phyloP scores from a whole-genome alignment of 2,329 filamentous ascomycete species.

The Arthroderma sp. region DNA sequence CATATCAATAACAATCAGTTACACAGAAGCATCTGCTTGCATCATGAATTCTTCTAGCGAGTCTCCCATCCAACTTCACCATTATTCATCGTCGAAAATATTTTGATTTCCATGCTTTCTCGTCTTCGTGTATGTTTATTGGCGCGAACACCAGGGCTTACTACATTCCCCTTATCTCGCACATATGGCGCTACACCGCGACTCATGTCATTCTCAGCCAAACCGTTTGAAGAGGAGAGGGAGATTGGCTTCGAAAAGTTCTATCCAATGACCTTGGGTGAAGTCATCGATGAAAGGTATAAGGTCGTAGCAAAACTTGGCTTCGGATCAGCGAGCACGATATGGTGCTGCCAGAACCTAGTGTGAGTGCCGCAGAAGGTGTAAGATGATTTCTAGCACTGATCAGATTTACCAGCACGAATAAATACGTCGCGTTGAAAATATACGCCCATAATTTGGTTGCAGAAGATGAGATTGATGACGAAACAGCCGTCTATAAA shows the following conservation, averaged over 20 bases:
- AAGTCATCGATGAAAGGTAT: slow-evolving; percentile 6
- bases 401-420: neutral
- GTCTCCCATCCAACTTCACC: no score
- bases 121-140: no score
- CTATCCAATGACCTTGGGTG: slow-evolving; percentile 6
- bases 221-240: slow-evolving; percentile 4
- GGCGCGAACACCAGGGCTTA: no score
- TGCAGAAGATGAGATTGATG: neutral
- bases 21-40: no score
- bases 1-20: no score
- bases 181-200: no score
- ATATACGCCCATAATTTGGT: slow-evolving; percentile 1
- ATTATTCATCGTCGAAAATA: no score
- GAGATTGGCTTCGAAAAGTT: slow-evolving; percentile 5
- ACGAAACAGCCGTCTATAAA: neutral
- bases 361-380: no score
- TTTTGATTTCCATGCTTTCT: no score
- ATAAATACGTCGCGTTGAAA: slow-evolving; percentile 5
- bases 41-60: no score
- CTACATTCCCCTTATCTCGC: no score
- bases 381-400: neutral
- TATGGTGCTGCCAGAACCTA: slow-evolving; percentile 12
- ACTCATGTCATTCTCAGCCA: no score
- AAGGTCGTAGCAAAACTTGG: slow-evolving; percentile 9
- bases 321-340: slow-evolving; percentile 5